Conservation (phyloP, 2,329 filamentous ascomycete genomes). For the Phialocephala subalpina region DNA sequence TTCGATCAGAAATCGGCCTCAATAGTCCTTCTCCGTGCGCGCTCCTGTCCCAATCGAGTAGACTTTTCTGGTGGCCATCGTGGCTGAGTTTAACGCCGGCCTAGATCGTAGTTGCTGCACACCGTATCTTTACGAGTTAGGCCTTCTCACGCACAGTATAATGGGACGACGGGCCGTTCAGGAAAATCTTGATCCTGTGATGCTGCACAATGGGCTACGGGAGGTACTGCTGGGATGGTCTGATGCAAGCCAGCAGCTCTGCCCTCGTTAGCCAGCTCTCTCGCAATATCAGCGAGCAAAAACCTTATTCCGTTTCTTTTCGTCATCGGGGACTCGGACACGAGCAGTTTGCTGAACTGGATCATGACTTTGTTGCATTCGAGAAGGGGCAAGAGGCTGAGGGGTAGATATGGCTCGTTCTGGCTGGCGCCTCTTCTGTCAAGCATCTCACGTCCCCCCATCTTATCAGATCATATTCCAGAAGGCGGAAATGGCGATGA, state of each 20-base stretch:
- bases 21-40: neutral
- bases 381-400: neutral
- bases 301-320: neutral
- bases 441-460: neutral
- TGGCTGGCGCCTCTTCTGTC: neutral
- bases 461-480: slow-evolving; percentile 8
- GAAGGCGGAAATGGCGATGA: neutral
- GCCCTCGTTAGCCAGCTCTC: neutral
- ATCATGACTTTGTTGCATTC: neutral
- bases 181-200: neutral
- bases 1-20: neutral
- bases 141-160: neutral
- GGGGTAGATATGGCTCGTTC: too few relatives aligned
- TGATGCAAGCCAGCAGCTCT: neutral
- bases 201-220: neutral
- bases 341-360: neutral
- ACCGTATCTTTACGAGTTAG: neutral
- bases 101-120: neutral
- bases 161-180: neutral
- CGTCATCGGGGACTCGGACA: neutral
- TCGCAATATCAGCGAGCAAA: neutral
- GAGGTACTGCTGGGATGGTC: neutral
- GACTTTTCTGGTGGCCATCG: neutral
- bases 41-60: neutral
- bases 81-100: slow-evolving; percentile 1